Evolutionary conservation across 306 rosid species (phyloP), one percentile per base, ranked within the genome.

Genomic region (Lagenaria siceraria): DNA sequence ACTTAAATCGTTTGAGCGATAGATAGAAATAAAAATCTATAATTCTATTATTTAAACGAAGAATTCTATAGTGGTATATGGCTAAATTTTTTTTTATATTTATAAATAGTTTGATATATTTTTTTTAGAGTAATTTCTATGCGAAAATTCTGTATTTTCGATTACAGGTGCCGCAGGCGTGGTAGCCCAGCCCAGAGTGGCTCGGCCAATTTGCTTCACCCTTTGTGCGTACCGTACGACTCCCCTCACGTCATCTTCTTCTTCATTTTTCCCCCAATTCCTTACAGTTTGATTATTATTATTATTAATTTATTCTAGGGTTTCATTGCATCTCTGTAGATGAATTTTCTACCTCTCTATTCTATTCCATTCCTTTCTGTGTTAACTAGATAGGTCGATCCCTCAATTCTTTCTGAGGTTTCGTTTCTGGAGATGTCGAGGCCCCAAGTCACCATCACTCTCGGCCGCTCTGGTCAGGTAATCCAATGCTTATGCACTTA

Each of bases 401-500:
- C 66, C 64, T 61, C 21, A 33, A 21, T n/a, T 64, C 70, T 76
- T 71, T 4, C 48, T 24, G 46, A 61, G 69, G 43, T 40, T 48
- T 49, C 54, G 8, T 27, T 3, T 64, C 65, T 77, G 59, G 66
- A 42, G 14, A 87, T 89, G 91, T 79, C 88, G 81, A 80, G 80
- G 52, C 89, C 86, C 17, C 82, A 84, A 72, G 86, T 89, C 83
- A 87, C 90, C 66, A 85, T 87, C 83, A 87, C 93, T 74, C 85
- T 89, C 22, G 93, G 91, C 4, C 89, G 86, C 78, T 21, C 87
- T 51, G 89, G 89, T 79, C 93, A 87, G 93, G 93, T 89, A 79
- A 25, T 74, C 43, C 27, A 27, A 71, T 24, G 24, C 35, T 14
- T 42, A 27, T 8, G 4, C 54, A 22, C 19, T 2, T 48, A 0